phyloP scores from a whole-genome alignment of 1,284 basidiomycete species.

The Leccinum olivaceoglutinosum region DNA sequence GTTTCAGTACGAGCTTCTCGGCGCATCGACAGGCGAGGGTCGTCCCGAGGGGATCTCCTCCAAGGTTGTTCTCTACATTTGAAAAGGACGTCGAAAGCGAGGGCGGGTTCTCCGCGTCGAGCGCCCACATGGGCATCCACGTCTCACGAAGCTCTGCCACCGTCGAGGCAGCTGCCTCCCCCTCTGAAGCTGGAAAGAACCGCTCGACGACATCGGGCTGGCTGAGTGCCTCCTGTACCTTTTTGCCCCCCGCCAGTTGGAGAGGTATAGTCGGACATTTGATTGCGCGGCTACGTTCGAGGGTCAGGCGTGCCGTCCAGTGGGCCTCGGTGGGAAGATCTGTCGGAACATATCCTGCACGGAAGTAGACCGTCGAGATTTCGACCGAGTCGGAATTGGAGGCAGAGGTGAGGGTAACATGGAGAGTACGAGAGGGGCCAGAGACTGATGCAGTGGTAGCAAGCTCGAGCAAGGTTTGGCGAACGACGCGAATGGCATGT shows the following conservation, averaged over 20 bases:
- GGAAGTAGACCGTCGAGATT: conserved; percentile 84
- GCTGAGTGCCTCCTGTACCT: conserved; percentile 88
- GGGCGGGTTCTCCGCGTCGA: conserved; percentile 37
- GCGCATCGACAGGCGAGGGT: conserved; percentile 48
- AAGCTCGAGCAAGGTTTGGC: conserved; percentile 74
- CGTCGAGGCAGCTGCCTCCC: conserved; percentile 27
- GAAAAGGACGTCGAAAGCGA: neutral
- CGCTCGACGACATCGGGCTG: conserved; percentile 69
- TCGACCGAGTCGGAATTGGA: conserved; percentile 39
- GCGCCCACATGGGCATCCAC: conserved; percentile 81
- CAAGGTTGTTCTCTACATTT: neutral
- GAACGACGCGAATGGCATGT: conserved; percentile 66
- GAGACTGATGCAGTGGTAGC: conserved; percentile 43
- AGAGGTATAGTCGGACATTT: conserved; percentile 91
- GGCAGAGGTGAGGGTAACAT: conserved; percentile 22
- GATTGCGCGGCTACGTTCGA: conserved; percentile 82
- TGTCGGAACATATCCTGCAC: conserved; percentile 81
- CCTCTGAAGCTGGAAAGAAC: conserved; percentile 59
- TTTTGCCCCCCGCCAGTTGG: conserved; percentile 94
- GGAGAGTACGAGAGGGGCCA: conserved; percentile 39
- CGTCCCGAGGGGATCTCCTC: conserved; percentile 19
- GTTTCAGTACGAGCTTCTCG: conserved; percentile 60
- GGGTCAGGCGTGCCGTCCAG: conserved; percentile 68
- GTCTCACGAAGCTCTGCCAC: conserved; percentile 53
- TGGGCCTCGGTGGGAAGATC: conserved; percentile 66